phyloP scores from a whole-genome alignment of 192 early-diverging fungal genomes.

The Gryganskiella cystojenkinii region DNA sequence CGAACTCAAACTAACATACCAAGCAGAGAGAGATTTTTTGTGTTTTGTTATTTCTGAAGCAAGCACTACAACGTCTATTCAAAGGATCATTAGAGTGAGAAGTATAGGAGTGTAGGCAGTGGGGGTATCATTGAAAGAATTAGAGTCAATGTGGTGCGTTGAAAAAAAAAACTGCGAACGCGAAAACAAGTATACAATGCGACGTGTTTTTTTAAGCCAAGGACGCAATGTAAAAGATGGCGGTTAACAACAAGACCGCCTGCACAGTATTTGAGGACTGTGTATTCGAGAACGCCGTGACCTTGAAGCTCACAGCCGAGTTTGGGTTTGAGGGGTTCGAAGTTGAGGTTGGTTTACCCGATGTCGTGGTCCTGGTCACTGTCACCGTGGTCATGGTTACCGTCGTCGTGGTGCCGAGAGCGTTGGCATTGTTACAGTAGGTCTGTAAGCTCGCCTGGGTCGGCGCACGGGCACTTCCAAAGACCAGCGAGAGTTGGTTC shows the following conservation, averaged over 20 bases:
- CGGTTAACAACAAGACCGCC: neutral
- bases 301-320: slow-evolving; percentile 8
- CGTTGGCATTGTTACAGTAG: slow-evolving; percentile 8
- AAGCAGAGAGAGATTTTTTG: too few species aligned
- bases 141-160: too few species aligned
- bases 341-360: neutral
- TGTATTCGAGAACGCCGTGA: neutral
- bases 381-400: neutral
- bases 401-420: neutral
- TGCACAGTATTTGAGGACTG: slow-evolving; percentile 1
- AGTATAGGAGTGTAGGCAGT: too few species aligned
- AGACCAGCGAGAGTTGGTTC: slow-evolving; percentile 23
- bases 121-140: too few species aligned
- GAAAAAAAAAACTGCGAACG: too few species aligned
- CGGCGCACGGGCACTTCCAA: slow-evolving; percentile 23
- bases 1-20: too few species aligned
- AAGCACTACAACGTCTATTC: too few species aligned
- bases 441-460: slow-evolving; percentile 13
- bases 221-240: neutral
- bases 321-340: slow-evolving; percentile 8
- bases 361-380: neutral
- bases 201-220: slow-evolving; percentile 13
- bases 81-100: too few species aligned
- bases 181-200: too few species aligned
- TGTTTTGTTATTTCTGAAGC: too few species aligned